Conservation (phyloP, 805 yeast species). For the Isabelozyma gotoi region DNA sequence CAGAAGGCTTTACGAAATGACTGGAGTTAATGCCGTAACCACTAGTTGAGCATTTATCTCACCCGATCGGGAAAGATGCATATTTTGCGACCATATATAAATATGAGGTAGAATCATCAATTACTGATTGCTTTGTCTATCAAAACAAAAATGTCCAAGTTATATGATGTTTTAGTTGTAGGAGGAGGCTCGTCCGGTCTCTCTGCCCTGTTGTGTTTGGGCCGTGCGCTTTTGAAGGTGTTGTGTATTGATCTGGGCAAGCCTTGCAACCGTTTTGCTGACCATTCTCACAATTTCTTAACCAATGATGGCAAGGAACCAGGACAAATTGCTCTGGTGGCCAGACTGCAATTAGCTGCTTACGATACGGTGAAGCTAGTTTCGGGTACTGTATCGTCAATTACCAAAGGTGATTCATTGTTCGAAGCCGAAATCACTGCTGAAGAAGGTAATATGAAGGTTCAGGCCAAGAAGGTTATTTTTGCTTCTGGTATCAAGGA, state of each 20-base stretch:
- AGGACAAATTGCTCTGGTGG: conserved; percentile 1
- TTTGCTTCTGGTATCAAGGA: conserved; percentile 13
- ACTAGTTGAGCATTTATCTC: background rate
- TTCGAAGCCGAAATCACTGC: background rate
- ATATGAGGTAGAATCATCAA: background rate
- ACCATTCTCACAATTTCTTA: conserved; percentile 11
- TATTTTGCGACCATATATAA: background rate
- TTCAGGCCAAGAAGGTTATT: conserved; percentile 4
- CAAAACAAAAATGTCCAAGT: background rate
- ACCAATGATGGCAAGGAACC: conserved; percentile 11
- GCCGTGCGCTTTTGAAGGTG: conserved; percentile 6
- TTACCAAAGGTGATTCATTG: background rate
- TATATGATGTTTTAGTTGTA: conserved; percentile 11
- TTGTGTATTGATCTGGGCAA: conserved; percentile 10
- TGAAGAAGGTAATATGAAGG: background rate
- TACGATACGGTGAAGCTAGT: conserved; percentile 4
- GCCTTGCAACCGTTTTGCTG: conserved; percentile 14
- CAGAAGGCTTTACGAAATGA: background rate
- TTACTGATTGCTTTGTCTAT: too few species aligned
- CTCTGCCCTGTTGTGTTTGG: conserved; percentile 9
- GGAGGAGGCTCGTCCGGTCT: conserved; percentile 14
- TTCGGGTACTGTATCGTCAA: conserved; percentile 4
- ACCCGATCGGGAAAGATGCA: background rate
- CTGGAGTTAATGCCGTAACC: background rate
- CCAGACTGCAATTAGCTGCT: conserved; percentile 3